Base-by-base conservation (phyloP, 441 rosid genomes). In the Monsonia emarginata region DNA sequence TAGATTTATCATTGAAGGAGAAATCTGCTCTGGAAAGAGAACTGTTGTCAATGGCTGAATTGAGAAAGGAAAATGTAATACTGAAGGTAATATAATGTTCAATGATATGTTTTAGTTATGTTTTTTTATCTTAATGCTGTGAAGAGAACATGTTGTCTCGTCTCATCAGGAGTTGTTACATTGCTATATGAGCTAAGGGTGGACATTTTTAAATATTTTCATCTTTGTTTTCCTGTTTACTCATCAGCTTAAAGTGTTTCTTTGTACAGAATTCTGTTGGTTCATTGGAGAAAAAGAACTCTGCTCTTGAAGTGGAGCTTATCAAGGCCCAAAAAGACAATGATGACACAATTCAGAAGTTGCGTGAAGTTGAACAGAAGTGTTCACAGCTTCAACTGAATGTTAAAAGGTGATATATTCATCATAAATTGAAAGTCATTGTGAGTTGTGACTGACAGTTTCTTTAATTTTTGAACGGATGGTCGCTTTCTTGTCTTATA, bases 11-110 rank as follows among this genome's bases (percentile, higher is more conserved):
- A 42, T 66, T 79, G 74, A 88, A 82, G 75, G 96, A 86, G 79
- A 94, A 89, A 73, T 80, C 83, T 77, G 83, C 92, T 71, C 74
- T 86, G 75, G 87, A 83, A 76, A 86, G 84, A 76, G 97, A 88
- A 70, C 81, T 88, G 59, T 65, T 63, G 75, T 80, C 78, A 62
- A 75, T 85, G 83, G 74, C 85, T 77, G 90, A 88, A 61, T 70
- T 94, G 42, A 86, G 83, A 76, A 86, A 81, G 70, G 96, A 85
- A 72, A 94, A 91, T 76, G 73, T 80, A 40, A 63, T 69, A 16
- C 75, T 94, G 68, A 89, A 84, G 99, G 99, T 91, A 57, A 50
- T 57, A 6, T 69, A 57, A 46, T 36, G 25, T 30, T 74, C 62
- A 21, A 40, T 40, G 32, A 52, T 30, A 44, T 14, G 46, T 25